Evolutionary conservation across 768 basidiomycete genomes (phyloP).

Genomic region (Tulasnella sp.): DNA sequence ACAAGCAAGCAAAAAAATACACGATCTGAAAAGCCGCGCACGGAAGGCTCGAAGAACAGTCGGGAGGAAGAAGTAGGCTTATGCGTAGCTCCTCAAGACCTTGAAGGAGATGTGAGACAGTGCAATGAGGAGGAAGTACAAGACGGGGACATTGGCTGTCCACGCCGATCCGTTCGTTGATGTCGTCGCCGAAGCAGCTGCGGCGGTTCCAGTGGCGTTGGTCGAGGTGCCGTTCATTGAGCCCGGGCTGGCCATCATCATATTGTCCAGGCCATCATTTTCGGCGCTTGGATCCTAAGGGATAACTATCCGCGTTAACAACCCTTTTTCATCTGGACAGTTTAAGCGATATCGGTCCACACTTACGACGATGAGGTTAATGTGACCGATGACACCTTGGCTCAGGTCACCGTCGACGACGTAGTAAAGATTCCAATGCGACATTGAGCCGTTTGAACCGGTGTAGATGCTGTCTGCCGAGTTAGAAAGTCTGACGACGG

Average conservation of each 20-base stretch:
- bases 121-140: neutral
- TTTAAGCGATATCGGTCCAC: neutral
- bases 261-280: neutral
- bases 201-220: neutral
- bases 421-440: conserved; percentile 25
- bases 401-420: conserved; percentile 25
- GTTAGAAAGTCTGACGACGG: conserved; percentile 18
- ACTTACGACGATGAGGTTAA: conserved; percentile 20
- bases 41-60: neutral
- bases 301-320: neutral
- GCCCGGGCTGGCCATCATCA: neutral
- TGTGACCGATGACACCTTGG: conserved; percentile 23
- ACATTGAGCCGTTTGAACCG: conserved; percentile 8
- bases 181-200: neutral
- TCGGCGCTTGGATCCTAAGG: neutral
- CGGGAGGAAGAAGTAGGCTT: neutral
- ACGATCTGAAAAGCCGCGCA: neutral
- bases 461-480: conserved; percentile 20
- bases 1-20: neutral
- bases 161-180: neutral
- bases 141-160: neutral
- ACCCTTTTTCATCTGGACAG: neutral
- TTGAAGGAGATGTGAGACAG: neutral
- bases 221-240: neutral
- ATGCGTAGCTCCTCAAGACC: neutral